Evolutionary conservation across 495 filamentous ascomycete species (phyloP).

Genomic region (Aspergillus panamensis): DNA sequence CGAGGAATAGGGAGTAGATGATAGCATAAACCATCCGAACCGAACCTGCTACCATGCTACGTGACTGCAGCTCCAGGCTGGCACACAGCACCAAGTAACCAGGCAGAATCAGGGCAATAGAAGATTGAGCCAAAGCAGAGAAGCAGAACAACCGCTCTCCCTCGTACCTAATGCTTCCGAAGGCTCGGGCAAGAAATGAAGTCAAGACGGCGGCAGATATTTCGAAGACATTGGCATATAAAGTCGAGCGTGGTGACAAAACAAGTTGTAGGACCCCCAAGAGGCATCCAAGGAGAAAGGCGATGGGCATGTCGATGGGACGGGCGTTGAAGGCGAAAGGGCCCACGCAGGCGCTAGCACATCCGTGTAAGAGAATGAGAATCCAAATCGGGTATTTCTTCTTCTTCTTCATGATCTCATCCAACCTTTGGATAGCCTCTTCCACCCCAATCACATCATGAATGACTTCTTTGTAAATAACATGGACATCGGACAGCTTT

Average conservation of each 20-base stretch:
- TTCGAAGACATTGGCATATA: conserved; percentile 85
- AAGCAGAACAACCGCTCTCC: conserved; percentile 79
- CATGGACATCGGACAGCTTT: conserved; percentile 77
- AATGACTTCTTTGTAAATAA: conserved; percentile 90
- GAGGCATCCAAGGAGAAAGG: conserved; percentile 79
- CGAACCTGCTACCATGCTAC: conserved; percentile 81
- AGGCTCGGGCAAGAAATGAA: conserved; percentile 82
- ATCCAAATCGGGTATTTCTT: conserved; percentile 66
- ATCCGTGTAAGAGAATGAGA: conserved; percentile 77
- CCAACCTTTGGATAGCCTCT: conserved; percentile 69
- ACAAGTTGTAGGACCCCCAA: conserved; percentile 80
- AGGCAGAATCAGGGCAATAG: conserved; percentile 88
- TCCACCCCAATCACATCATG: conserved; percentile 84
- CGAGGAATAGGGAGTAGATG: conserved; percentile 91
- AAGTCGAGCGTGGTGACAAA: conserved; percentile 71
- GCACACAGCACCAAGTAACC: conserved; percentile 83
- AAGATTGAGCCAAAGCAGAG: conserved; percentile 82
- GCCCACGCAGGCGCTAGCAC: conserved; percentile 73
- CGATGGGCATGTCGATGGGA: conserved; percentile 82
- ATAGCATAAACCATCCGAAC: conserved; percentile 96
- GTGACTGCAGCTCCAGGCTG: conserved; percentile 82
- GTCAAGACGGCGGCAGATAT: conserved; percentile 82
- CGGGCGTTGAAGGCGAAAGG: conserved; percentile 90
- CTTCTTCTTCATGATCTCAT: conserved; percentile 59
- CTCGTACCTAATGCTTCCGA: conserved; percentile 68